Base-by-base conservation (phyloP, 768 basidiomycete species). In the Imleria badia region DNA sequence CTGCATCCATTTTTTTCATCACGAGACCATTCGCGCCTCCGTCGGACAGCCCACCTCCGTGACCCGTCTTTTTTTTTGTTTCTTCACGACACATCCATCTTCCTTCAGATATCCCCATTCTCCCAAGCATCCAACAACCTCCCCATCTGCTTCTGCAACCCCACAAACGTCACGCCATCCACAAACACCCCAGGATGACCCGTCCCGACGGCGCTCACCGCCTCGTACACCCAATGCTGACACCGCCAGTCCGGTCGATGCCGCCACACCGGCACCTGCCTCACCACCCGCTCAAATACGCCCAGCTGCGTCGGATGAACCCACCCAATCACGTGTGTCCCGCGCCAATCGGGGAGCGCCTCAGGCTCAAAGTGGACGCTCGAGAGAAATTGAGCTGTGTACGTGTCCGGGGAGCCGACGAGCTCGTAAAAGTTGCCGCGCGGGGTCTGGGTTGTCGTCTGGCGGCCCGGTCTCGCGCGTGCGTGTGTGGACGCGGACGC, bases 111-210 rank as follows among this genome's bases (percentile, higher is more conserved):
- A 31, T 71, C 65, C 14, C 63, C 63, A 12, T 49, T 58, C 51
- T 70, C 66, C 69, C 68, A 72, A 50, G 64, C 66, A 2, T 70
- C 69, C 54, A 72, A 49, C 15, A 70, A 36, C 36, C 40, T 51
- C 22, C 51, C 53, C 69, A 70, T 72, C 5, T 60, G 64, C 12
- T 41, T 46, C 39, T 71, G 61, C 30, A 70, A 29, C 33, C 30
- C 59, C 38, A 36, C 58, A 33, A 63, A 56, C 29, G 51, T 50
- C 22, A 58, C 19, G 41, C 45, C 53, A 9, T 57, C 59, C 44
- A 61, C 51, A 13, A 49, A 48, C 42, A 71, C 26, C 12, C 62
- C 55, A 3, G 49, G 48, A 29, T 39, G 22, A 1, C 36, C 26
- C 12, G 43, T 22, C 15, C 51, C 45, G 19, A 59, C 52, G n/a